phyloP scores from a whole-genome alignment of 441 rosid species.

The Rhodomyrtus psidioides region DNA sequence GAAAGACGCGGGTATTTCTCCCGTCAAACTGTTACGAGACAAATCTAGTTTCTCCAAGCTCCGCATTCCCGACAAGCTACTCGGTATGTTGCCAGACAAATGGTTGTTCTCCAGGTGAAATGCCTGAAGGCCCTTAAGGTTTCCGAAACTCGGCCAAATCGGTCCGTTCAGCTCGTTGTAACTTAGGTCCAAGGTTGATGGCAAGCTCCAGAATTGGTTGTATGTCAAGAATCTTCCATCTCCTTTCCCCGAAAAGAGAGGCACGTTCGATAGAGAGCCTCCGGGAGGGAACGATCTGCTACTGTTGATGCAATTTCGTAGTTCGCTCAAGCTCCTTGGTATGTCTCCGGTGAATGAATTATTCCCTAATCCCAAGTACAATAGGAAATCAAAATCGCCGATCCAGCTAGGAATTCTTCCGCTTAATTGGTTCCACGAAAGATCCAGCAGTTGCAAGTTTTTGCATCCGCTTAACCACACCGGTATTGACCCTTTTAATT shows the following conservation, averaged over 20 bases:
- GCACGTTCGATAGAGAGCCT: background rate
- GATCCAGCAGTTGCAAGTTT: background rate
- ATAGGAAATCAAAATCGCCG: background rate
- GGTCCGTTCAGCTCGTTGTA: background rate
- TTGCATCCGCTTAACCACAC: background rate
- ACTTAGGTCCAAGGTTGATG: background rate
- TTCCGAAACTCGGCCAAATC: background rate
- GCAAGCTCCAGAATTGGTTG: background rate
- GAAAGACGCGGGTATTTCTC: background rate
- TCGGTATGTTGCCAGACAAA: background rate
- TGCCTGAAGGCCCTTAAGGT: background rate
- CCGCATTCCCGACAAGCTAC: background rate
- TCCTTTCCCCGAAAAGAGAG: fast-evolving
- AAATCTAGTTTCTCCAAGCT: background rate
- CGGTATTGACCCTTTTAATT: background rate
- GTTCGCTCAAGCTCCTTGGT: background rate
- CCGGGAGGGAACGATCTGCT: background rate
- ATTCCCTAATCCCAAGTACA: background rate
- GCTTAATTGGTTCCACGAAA: background rate
- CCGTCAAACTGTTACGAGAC: background rate
- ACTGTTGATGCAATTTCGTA: background rate
- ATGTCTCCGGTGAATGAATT: background rate
- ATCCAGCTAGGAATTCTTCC: background rate
- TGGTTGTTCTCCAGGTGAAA: background rate
- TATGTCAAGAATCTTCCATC: background rate